Conservation (phyloP, 148 eudicot species). For the Amaranthus palmeri region DNA sequence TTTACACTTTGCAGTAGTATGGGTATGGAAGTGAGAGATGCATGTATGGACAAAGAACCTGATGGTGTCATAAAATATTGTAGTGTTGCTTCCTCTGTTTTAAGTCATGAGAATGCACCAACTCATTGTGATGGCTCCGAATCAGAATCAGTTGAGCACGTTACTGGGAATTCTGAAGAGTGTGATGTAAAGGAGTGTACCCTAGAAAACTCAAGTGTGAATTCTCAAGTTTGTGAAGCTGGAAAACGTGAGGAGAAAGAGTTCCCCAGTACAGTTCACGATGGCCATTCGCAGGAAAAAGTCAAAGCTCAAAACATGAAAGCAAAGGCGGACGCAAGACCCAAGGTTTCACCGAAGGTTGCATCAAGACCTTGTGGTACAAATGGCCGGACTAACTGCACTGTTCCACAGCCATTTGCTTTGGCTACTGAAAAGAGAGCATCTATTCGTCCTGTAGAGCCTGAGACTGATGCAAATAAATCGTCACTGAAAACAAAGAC, state of each 20-base stretch:
- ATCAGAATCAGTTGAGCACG: constrained; percentile 31
- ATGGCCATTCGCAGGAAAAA: constrained; percentile 28
- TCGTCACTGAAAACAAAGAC: constrained; percentile 27
- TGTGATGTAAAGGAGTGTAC: constrained; percentile 55
- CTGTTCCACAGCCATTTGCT: constrained; percentile 85
- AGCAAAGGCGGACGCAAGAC: constrained; percentile 33
- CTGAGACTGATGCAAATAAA: constrained; percentile 40
- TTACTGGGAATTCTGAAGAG: constrained; percentile 30
- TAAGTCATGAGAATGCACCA: constrained; percentile 26
- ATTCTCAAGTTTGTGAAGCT: constrained; percentile 32
- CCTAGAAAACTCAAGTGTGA: constrained; percentile 26
- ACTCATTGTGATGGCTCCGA: constrained; percentile 26
- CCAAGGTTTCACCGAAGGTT: constrained; percentile 32
- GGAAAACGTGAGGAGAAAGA: constrained; percentile 29
- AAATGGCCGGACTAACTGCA: constrained; percentile 49
- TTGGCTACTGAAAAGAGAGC: constrained; percentile 91
- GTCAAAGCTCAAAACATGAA: constrained; percentile 22
- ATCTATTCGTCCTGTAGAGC: constrained; percentile 46
- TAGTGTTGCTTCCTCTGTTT: constrained; percentile 29
- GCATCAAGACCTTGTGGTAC: constrained; percentile 38
- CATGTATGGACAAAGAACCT: constrained; percentile 56
- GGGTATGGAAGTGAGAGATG: constrained; percentile 56
- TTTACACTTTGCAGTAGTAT: constrained; percentile 38
- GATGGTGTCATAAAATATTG: constrained; percentile 43
- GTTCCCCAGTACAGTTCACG: constrained; percentile 8